A percentile compares a stretch with the other conserved stretches of the same genome.
phyloP scores from a whole-genome alignment of 148 eudicot species.

The Amaranthus cruentus region DNA sequence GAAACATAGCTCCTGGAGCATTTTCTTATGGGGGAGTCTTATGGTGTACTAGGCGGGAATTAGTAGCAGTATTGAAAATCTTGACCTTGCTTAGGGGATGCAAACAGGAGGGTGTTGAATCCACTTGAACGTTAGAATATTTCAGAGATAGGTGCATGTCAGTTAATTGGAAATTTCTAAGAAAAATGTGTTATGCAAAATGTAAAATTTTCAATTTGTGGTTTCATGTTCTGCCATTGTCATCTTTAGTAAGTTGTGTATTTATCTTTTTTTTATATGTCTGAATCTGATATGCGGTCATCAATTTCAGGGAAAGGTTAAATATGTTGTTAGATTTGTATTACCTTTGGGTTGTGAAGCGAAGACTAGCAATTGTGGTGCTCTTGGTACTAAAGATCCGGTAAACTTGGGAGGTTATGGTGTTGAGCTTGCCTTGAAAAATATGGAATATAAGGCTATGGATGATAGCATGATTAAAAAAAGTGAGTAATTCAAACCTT shows the following conservation, averaged over 20 bases:
- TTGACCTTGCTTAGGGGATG: too few species aligned
- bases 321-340: constrained; percentile 76
- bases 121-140: too few species aligned
- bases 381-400: constrained; percentile 67
- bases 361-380: constrained; percentile 59
- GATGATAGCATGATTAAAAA: constrained; percentile 86
- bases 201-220: background rate
- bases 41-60: too few species aligned
- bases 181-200: background rate
- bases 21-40: too few species aligned
- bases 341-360: constrained; percentile 76
- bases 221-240: background rate
- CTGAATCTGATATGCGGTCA: constrained; percentile 13
- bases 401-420: constrained; percentile 96
- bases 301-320: constrained; percentile 61
- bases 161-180: background rate
- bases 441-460: constrained; percentile 99
- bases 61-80: too few species aligned
- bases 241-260: background rate
- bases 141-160: background rate
- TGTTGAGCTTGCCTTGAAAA: constrained; percentile 97
- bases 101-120: too few species aligned
- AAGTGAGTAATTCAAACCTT: constrained; percentile 39
- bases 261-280: background rate
- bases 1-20: too few species aligned